Base-by-base conservation (phyloP, 805 yeast species). In the Starmerella stellata region DNA sequence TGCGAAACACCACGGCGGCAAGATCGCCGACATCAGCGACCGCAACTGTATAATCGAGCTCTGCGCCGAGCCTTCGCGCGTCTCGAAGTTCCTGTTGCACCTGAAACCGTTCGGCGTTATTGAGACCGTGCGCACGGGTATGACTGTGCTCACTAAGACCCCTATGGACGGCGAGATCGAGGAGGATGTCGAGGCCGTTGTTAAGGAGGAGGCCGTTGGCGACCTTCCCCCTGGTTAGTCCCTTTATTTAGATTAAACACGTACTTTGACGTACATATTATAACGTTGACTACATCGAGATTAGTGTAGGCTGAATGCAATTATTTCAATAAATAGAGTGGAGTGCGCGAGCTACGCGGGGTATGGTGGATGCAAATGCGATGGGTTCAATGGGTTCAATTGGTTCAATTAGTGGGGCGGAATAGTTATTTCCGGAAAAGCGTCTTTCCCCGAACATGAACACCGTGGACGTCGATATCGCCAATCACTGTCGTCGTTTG, bases 81-180 rank as follows among this genome's bases (percentile, higher is more conserved):
- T 90, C 46, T 67, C 87, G 33, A 74, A 92, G 30, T 85, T 85
- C 59, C 72, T 90, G 56, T 79, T 78, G 46, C 72, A 90, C 56
- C 67, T 85, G 55, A 90, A 82, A 58, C 98, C 98, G 34, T 90
- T 90, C 56, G 98, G 98, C 55, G 75, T 90, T 42, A 69, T 90
- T 54, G 98, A 90, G 63, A 78, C 87, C 52, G 94, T 95, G 33
- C 74, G 98, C 64, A 78, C 93, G 20, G 98, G 98, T 63, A 81
- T 87, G 92, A 83, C 90, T 87, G 98, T 96, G 8, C 69, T 90
- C 53, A 92, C 96, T 55, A 76, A 95, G 70, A 81, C 96, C 36
- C 95, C 94, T 32, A 63, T 83, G 50, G 80, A 75, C 46, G 62
- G 62, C 18, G 58, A 54, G 32, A 67, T 62, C 11, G 68, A 64